Percentiles rank a stretch among this genome's conserved stretches.
Conservation (phyloP, 805 yeast species). For the Metschnikowia picachoensis region DNA sequence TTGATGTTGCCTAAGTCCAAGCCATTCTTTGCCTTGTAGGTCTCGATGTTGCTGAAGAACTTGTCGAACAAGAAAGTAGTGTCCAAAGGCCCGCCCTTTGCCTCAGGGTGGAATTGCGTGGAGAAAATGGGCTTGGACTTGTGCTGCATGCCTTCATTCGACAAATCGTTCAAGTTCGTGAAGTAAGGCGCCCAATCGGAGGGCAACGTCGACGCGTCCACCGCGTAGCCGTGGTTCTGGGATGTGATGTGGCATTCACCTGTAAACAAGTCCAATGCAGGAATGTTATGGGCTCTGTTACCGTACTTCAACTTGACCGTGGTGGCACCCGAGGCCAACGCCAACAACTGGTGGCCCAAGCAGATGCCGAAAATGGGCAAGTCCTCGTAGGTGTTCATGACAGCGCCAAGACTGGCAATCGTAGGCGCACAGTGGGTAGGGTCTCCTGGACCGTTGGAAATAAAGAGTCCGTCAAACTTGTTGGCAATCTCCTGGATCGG, state of each 20-base stretch:
- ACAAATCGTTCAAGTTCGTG: constrained; percentile 88
- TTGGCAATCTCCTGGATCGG: constrained; percentile 88
- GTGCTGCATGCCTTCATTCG: constrained; percentile 98
- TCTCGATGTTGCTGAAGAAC: constrained; percentile 67
- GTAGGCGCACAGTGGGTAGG: constrained; percentile 81
- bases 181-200: constrained; percentile 75
- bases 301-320: constrained; percentile 94
- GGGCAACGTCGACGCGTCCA: constrained; percentile 74
- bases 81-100: constrained; percentile 98
- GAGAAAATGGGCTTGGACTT: constrained; percentile 84
- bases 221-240: constrained; percentile 98
- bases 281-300: constrained; percentile 98
- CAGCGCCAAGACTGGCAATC: constrained; percentile 57
- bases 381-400: constrained; percentile 56
- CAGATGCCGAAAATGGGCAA: constrained; percentile 98
- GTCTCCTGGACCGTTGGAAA: constrained; percentile 99
- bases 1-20: constrained; percentile 43
- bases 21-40: constrained; percentile 41
- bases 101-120: constrained; percentile 98
- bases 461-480: constrained; percentile 90
- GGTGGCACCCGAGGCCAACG: constrained; percentile 91
- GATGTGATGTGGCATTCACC: constrained; percentile 98
- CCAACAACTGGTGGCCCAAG: constrained; percentile 94
- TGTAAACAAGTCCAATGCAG: constrained; percentile 83
- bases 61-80: constrained; percentile 88